Evolutionary conservation across 2,329 filamentous ascomycete species (phyloP).

Genomic region (Penicillium digitatum): DNA sequence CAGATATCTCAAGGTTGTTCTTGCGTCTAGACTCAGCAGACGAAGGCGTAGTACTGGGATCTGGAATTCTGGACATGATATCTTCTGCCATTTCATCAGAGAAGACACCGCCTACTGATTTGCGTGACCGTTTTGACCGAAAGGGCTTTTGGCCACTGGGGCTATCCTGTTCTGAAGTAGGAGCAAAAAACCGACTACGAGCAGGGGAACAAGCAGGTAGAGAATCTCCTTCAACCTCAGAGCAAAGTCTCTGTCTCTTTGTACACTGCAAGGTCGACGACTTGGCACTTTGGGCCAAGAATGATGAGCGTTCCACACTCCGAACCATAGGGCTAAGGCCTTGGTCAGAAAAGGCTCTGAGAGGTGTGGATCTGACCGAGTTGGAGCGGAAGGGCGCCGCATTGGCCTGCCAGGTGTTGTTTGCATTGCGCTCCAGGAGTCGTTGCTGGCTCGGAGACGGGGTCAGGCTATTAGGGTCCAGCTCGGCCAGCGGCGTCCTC

Average conservation of each 20-base stretch:
- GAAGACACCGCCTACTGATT: constrained; percentile 48
- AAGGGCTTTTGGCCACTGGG: constrained; percentile 37
- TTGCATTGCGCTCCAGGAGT: constrained; percentile 53
- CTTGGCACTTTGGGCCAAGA: constrained; percentile 37
- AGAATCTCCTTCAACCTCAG: constrained; percentile 41
- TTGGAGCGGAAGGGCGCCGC: constrained; percentile 43
- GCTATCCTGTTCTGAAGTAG: constrained; percentile 33
- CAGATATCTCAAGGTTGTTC: not conserved
- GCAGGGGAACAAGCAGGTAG: constrained; percentile 31
- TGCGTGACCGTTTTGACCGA: constrained; percentile 41
- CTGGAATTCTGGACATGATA: constrained; percentile 46
- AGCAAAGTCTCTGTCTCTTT: constrained; percentile 52
- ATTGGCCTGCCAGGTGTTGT: constrained; percentile 53
- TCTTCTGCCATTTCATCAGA: constrained; percentile 53
- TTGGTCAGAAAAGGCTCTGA: constrained; percentile 34
- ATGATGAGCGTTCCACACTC: constrained; percentile 39
- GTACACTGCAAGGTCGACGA: constrained; percentile 45
- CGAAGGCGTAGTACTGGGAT: constrained; percentile 23
- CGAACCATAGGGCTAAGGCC: constrained; percentile 44
- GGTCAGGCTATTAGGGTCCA: constrained; percentile 65
- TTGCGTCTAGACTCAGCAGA: not conserved
- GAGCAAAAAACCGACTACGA: constrained; percentile 49
- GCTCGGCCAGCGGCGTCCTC: constrained; percentile 61
- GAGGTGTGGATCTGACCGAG: constrained; percentile 33
- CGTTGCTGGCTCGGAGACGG: constrained; percentile 63